Conservation (phyloP, 495 filamentous ascomycete genomes). For the Chaetomidium leptoderma region DNA sequence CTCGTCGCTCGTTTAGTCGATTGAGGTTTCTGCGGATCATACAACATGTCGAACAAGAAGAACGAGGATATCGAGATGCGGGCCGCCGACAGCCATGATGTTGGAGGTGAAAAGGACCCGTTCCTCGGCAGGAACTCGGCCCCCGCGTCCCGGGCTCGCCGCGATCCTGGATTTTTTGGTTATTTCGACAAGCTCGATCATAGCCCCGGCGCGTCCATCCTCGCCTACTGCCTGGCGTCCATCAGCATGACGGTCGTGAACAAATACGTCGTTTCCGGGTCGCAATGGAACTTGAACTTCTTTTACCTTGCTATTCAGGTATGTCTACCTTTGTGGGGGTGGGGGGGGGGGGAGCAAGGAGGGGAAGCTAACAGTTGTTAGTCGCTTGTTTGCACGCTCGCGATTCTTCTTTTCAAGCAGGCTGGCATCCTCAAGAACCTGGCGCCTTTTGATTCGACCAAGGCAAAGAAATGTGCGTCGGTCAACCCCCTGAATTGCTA, state of each 20-base stretch:
- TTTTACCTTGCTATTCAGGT: constrained; percentile 92
- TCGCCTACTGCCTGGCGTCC: constrained; percentile 88
- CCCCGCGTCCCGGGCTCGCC: constrained; percentile 40
- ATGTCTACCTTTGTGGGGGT: constrained; percentile 19
- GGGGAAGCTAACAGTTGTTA: constrained; percentile 39
- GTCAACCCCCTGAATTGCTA: not conserved
- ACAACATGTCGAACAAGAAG: constrained; percentile 67
- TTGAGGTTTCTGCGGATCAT: constrained; percentile 1
- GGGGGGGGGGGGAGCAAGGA: not conserved
- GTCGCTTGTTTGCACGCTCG: constrained; percentile 86
- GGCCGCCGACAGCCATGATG: constrained; percentile 44
- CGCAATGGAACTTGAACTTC: constrained; percentile 93
- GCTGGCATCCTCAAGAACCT: constrained; percentile 81
- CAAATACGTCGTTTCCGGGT: constrained; percentile 93
- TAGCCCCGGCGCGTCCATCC: constrained; percentile 72
- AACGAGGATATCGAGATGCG: constrained; percentile 74
- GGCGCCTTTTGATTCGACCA: constrained; percentile 77
- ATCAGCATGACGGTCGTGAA: constrained; percentile 99
- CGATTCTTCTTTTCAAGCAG: constrained; percentile 81
- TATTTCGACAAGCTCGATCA: constrained; percentile 53
- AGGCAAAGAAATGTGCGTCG: constrained; percentile 82
- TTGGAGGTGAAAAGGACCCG: constrained; percentile 53
- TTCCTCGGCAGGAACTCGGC: constrained; percentile 44
- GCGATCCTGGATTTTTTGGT: constrained; percentile 37
- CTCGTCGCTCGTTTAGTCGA: constrained; percentile 28